Base-by-base conservation (phyloP, 345 rosid species). In the Dovyalis caffra region DNA sequence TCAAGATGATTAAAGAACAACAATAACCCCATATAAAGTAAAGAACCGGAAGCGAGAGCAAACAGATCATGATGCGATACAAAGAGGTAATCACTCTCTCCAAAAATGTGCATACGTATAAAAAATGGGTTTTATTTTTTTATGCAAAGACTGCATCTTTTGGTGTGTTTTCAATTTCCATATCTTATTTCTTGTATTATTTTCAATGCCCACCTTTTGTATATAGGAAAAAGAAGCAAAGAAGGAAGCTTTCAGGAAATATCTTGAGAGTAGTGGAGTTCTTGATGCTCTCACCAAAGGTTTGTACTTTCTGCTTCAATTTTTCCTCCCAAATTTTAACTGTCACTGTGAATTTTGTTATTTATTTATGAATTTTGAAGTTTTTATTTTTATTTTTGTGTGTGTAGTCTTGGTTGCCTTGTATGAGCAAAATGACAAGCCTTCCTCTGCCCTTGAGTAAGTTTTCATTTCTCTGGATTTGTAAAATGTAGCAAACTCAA, bases 401-500 rank as follows among this genome's bases (percentile, higher is more conserved):
- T 37, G 2, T 88, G 81, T 78, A 95, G 97, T 90, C 79, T 83
- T 95, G 75, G 97, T 91, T 76, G 80, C 94, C 34, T 83, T 92
- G 66, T 95, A 92, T 81, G 99, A 95, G 86, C 93, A 95, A 77
- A 87, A 90, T 81, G 98, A 92, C 80, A 91, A 91, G 77, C 99
- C 97, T 73, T 88, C 93, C 47, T 92, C 98, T 65, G 97, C 96
- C 67, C 81, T 87, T 68, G 99, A 95, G 97, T 92, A 83, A 86
- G 99, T 91, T 47, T 47, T 16, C 20, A 16, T 47, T 16, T 47
- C 51, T 47, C 51, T 45, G 51, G 14, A 45, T 45, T 45, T 45
- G 51, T 45, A 0, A 45, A 45, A 45, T 47, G 18, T 47, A 47
- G 51, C 51, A 47, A 16, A 47, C 51, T 47, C 51, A 14, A 16